Percentiles rank a stretch among this genome's conserved stretches.
These are phyloP conservation scores for Chaetomium sp. DNA, from an alignment of 2,329 filamentous ascomycete species.

Conservation along the genomic window DNA sequence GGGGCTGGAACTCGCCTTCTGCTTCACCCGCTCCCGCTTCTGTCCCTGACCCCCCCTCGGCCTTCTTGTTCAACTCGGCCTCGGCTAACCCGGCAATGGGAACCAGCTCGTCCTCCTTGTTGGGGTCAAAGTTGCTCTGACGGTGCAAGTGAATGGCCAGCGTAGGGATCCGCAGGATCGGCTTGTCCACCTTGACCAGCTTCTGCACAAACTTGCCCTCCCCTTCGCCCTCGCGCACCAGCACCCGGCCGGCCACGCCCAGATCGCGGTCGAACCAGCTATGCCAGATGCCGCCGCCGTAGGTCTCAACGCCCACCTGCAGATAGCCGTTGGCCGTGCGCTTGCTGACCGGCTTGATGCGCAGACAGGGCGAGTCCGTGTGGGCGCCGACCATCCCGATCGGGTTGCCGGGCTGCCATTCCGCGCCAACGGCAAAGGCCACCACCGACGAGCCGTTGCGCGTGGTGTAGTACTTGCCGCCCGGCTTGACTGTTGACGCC, in stretches of 20 bases:
- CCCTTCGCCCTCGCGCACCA: conserved; percentile 62
- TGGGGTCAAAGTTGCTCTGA: conserved; percentile 79
- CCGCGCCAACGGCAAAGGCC: conserved; percentile 82
- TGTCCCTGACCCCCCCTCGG: conserved; percentile 33
- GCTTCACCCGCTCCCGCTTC: conserved; percentile 19
- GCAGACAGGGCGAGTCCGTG: conserved; percentile 87
- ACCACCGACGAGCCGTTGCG: conserved; percentile 89
- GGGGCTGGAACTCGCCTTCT: conserved; percentile 58
- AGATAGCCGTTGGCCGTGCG: conserved; percentile 80
- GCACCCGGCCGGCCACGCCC: conserved; percentile 78
- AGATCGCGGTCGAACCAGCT: conserved; percentile 97
- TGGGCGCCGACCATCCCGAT: conserved; percentile 92
- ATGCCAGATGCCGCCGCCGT: conserved; percentile 95
- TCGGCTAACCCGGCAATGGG: conserved; percentile 84
- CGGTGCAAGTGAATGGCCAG: conserved; percentile 91
- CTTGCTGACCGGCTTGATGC: conserved; percentile 91
- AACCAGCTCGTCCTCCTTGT: conserved; percentile 94
- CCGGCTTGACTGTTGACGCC: conserved; percentile 70
- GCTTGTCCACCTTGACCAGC: conserved; percentile 83
- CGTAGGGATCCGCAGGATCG: conserved; percentile 86
- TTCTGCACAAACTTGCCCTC: conserved; percentile 73
- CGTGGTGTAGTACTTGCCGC: conserved; percentile 94
- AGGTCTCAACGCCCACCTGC: conserved; percentile 93
- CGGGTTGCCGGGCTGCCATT: conserved; percentile 87
- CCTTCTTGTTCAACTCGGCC: conserved; percentile 77